Base-by-base conservation (phyloP, 257 asterid genomes). In the Przewalskia tangutica region DNA sequence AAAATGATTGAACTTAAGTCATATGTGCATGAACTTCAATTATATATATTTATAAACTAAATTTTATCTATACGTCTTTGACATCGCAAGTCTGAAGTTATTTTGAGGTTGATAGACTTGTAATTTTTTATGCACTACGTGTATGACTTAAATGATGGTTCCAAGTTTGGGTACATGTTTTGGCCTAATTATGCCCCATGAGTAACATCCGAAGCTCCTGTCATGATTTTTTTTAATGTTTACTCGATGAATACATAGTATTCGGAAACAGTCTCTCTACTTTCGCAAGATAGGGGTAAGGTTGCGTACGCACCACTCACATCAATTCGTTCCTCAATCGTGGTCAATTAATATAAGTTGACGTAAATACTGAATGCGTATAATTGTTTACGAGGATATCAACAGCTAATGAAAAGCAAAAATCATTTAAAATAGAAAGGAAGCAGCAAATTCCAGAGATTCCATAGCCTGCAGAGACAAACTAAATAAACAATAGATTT, bases 401-500 rank as follows among this genome's bases (percentile, higher is more conserved):
- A 23, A 3, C 40, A 62, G 40, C 1, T 63, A 63, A 63, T 2
- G n/a, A 63, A 63, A 63, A 77, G 10, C 6, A 9, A 23, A n/a
- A 14, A n/a, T 5, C 16, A 23, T 58, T 16, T 11, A 7, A 34
- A 34, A 34, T 13, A 65, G 7, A 18, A 8, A 14, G 2, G 55
- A 42, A 59, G 16, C 6, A 8, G 10, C 46, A 36, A 67, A 12
- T 7, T 2, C 11, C 4, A 66, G 4, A n/a, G 67, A 70, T 80
- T 70, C 83, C 83, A 11, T 18, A 34, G 83, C 50, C 79, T 73
- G 79, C 62, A 50, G 12, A 7, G 60, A 48, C 60, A 13, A 75
- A 20, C 53, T 12, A 51, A 9, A 56, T 14, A 48, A 66, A 66
- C 51, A 66, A 10, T 56, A 76, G 83, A 84, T 77, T 77, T 70